Evolutionary conservation across 305 asterid genomes (phyloP).

Genomic region (Vinca major): DNA sequence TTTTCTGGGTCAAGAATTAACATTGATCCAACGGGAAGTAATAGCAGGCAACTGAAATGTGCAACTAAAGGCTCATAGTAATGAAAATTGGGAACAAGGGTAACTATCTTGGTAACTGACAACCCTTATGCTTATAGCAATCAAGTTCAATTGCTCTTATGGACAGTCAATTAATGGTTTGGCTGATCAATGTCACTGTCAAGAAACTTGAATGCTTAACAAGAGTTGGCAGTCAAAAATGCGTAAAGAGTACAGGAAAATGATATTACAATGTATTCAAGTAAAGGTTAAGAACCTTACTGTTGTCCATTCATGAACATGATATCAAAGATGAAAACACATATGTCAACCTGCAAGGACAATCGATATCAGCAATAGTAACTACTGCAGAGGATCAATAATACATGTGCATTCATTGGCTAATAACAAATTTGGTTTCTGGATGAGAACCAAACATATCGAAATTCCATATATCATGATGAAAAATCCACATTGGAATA

Average conservation of each 20-base stretch:
- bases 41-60: not conserved
- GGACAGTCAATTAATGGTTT: not conserved
- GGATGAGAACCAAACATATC: not conserved
- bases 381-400: not conserved
- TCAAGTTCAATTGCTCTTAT: not conserved
- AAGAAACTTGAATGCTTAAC: not conserved
- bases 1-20: not conserved
- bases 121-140: not conserved
- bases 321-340: slow-evolving; percentile 75
- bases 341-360: slow-evolving; percentile 66
- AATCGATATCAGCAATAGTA: slow-evolving; percentile 21
- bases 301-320: slow-evolving; percentile 81
- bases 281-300: slow-evolving; percentile 40
- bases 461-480: not conserved
- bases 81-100: not conserved
- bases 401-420: not conserved
- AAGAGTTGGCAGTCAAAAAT: not conserved
- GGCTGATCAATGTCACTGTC: not conserved
- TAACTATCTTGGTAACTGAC: not conserved
- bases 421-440: not conserved
- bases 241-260: not conserved
- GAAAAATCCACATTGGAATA: not conserved
- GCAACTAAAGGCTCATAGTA: not conserved
- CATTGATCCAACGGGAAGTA: not conserved
- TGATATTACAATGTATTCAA: slow-evolving; percentile 3